Base-by-base conservation (phyloP, 805 yeast species). In the Alloascoidea hylecoeti region DNA sequence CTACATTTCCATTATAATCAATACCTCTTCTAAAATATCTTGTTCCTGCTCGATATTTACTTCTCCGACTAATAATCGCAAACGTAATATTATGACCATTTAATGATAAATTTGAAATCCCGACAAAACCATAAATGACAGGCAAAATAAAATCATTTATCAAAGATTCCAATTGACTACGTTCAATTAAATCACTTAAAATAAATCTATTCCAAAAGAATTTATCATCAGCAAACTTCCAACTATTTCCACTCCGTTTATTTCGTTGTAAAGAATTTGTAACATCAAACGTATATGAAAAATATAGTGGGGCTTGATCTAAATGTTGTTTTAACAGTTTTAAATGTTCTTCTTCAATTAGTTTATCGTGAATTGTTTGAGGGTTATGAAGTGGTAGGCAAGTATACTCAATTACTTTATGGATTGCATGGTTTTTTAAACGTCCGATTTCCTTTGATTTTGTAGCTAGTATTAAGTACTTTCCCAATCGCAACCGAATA, bases 11-110 rank as follows among this genome's bases (percentile, higher is more conserved):
- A 40, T 70, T 62, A 35, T 65, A 67, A 55, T 81, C 83, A 44
- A 81, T 70, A 47, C 94, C 94, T 58, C 94, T 71, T 44, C 89
- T 79, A 67, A 80, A 79, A 52, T 78, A 82, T 52, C 94, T 66
- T 0, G 94, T 82, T 40, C 94, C 94, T 0, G 94, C 94, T 49
- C 94, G 64, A 44, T 67, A 68, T 44, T 64, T 64, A 37, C 71
- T 63, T 54, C 80, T 64, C 62, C 80, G 69, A 12, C 79, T 70
- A 42, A 74, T 63, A 44, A 74, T 50, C 49, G 89, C 84, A 54
- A 79, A 70, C 3, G 77, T 72, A 39, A 79, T 59, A 9, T 70
- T 63, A 17, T 64, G 60, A 6, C 66, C 57, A 40, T 69, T 66
- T 42, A 78, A 60, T 2, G 63, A 15, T 4, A 39, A 35, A 33